A percentile compares a stretch with the other conserved stretches of the same genome.
Evolutionary conservation across 2,329 filamentous ascomycete species (phyloP).

Genomic region (Camillea tinctor): DNA sequence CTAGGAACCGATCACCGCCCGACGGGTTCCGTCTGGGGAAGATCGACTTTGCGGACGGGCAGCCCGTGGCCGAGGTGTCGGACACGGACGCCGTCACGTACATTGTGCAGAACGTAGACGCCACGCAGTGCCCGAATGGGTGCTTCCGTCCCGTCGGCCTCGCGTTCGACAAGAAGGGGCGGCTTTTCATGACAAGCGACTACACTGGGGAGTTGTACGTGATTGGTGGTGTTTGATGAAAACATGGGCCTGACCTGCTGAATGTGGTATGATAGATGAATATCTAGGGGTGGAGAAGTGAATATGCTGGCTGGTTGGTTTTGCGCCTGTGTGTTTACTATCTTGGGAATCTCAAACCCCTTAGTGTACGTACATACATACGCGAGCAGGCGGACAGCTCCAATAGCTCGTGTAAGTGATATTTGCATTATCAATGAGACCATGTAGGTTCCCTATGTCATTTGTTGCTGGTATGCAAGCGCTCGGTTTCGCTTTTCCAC

Average conservation of each 20-base stretch:
- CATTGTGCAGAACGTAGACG: constrained; percentile 56
- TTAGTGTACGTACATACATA: too few species aligned
- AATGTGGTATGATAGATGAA: neutral
- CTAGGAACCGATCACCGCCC: constrained; percentile 17
- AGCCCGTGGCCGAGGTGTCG: constrained; percentile 37
- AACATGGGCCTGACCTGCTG: neutral
- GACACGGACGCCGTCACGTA: constrained; percentile 49
- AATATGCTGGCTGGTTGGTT: too few species aligned
- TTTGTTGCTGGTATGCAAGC: too few species aligned
- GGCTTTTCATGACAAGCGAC: constrained; percentile 64
- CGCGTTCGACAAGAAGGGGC: constrained; percentile 47
- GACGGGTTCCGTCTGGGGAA: constrained; percentile 20
- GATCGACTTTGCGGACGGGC: constrained; percentile 42
- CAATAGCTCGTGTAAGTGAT: too few species aligned
- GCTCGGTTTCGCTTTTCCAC: too few species aligned
- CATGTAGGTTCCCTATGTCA: too few species aligned
- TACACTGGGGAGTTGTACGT: constrained; percentile 66
- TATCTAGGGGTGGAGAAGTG: neutral
- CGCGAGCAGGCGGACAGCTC: too few species aligned
- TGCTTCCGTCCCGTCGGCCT: constrained; percentile 66
- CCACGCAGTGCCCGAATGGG: constrained; percentile 48
- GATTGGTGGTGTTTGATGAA: constrained; percentile 29
- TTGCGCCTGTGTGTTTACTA: too few species aligned
- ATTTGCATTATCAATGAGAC: too few species aligned
- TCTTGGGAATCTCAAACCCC: too few species aligned